Base-by-base conservation (phyloP, 1,284 basidiomycete genomes). In the Pterulicium gracile region DNA sequence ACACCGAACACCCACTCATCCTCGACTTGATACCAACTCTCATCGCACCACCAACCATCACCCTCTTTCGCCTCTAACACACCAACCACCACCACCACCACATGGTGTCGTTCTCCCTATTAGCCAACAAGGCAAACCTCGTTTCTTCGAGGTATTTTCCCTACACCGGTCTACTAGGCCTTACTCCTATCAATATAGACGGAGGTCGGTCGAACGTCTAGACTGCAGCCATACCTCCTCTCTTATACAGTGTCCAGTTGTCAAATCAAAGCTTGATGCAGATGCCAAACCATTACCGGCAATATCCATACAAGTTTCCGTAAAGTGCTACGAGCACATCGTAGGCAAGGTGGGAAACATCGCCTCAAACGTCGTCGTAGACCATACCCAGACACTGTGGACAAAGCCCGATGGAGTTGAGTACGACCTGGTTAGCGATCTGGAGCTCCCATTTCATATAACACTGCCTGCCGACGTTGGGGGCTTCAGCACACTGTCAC, bases 311-410 rank as follows among this genome's bases (percentile, higher is more conserved):
- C 67, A 72, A 47, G 66, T 89, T 54, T 72, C 81, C 24, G 72
- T 90, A 44, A 72, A 83, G 41, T 89, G 88, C 62, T 86, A 88
- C 59, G 88, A 91, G 64, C 71, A 77, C 27, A 75, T 83, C 42
- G 62, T 79, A 43, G 74, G 75, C 48, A 77, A 75, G 50, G 63
- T 79, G 46, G 76, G 77, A 52, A 61, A 69, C 13, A 53, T 68
- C 24, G 72, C 75, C 45, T 74, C 78, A 32, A 80, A 79, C 44
- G 54, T 85, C 41, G 69, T 89, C 51, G 79, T 76, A 54, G 83
- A 88, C 54, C 68, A 76, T 54, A 68, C 72, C 12, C 67, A 77
- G 52, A 66, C 72, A 14, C 70, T 88, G 42, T 88, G 86, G 86
- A 66, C 71, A 39, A 80, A 80, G 55, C 71, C 73, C n/a, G 68